phyloP scores from a whole-genome alignment of 306 rosid genomes.

The Vachellia pachyceras region DNA sequence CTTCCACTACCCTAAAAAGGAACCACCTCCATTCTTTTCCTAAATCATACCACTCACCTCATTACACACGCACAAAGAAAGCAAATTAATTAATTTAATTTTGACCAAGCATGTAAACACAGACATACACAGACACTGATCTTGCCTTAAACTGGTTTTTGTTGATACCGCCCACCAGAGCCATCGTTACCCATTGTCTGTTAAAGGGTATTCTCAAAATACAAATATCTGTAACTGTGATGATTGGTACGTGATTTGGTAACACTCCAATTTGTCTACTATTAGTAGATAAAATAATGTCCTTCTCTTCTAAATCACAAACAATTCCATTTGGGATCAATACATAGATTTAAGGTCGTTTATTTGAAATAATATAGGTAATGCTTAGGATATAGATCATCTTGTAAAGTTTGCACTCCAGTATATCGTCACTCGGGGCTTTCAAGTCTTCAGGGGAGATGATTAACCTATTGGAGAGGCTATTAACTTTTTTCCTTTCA shows the following conservation, averaged over 20 bases:
- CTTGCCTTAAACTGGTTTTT: neutral
- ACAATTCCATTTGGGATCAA: no score
- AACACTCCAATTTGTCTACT: no score
- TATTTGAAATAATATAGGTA: neutral
- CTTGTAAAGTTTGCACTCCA: neutral
- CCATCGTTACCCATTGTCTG: no score
- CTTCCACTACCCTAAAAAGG: conserved; percentile 50
- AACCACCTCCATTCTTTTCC: conserved; percentile 31
- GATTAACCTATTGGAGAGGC: conserved; percentile 24
- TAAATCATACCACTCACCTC: conserved; percentile 21
- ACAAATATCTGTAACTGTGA: no score
- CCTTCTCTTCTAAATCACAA: no score
- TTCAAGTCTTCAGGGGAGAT: conserved; percentile 29
- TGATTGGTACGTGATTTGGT: no score
- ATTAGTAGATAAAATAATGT: no score
- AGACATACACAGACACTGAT: neutral
- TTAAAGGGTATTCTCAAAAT: no score
- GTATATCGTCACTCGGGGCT: neutral
- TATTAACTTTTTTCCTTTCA: neutral
- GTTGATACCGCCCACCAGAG: neutral
- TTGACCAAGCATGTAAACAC: neutral
- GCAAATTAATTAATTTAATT: neutral
- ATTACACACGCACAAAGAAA: neutral
- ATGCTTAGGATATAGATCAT: neutral
- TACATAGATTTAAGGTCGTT: no score